Percentiles rank a stretch among this genome's conserved stretches.
Evolutionary conservation across 345 rosid genomes (phyloP).

Genomic region (Raphanus sativus): DNA sequence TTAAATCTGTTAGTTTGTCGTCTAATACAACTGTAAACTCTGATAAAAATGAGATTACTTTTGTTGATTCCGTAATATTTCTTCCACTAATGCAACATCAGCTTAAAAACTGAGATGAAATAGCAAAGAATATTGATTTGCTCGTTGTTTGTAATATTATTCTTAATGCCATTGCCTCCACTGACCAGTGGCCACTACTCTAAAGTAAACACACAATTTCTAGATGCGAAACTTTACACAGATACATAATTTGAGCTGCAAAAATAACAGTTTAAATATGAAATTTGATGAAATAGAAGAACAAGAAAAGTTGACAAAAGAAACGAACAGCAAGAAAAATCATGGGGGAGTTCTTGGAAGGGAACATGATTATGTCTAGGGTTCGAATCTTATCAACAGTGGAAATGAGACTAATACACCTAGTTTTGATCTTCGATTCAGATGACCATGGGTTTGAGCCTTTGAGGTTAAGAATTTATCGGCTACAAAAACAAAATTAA

Average conservation of each 20-base stretch:
- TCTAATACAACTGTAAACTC: slow-evolving; percentile 24
- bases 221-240: slow-evolving; percentile 2
- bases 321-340: neutral
- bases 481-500: neutral
- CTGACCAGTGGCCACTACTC: slow-evolving; percentile 10
- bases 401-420: neutral
- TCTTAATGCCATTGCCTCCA: slow-evolving; percentile 17
- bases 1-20: slow-evolving; percentile 29
- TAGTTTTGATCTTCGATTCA: neutral
- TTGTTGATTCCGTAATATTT: slow-evolving; percentile 27
- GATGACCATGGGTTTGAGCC: neutral
- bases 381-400: neutral
- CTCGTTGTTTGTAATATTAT: slow-evolving; percentile 17
- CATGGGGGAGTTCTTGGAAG: neutral
- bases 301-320: neutral
- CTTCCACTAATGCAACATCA: slow-evolving; percentile 33
- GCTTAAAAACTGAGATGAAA: neutral
- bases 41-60: slow-evolving; percentile 18
- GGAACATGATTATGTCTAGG: neutral
- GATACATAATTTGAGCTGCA: neutral
- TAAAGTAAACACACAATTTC: slow-evolving; percentile 19
- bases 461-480: neutral
- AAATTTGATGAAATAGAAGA: neutral
- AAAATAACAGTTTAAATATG: neutral
- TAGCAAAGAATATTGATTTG: slow-evolving; percentile 10